Evolutionary conservation across 2,329 filamentous ascomycete genomes (phyloP).

Genomic region (Pseudocercospora musae): DNA sequence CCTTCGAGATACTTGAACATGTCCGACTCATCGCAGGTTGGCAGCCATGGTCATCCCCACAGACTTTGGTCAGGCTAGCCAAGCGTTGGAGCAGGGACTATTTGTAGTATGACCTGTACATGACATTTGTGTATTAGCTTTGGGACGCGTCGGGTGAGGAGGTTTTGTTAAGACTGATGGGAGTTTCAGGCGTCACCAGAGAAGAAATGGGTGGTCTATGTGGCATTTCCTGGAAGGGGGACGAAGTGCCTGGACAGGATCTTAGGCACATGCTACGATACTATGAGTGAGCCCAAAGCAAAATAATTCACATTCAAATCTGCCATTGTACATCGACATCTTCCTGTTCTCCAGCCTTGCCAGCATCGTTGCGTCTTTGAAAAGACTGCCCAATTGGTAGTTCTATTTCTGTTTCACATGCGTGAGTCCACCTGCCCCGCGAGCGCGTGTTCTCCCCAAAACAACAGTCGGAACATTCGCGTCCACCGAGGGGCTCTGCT

Average conservation of each 20-base stretch:
- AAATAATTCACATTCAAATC: background rate
- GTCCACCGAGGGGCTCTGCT: background rate
- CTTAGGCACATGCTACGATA: constrained; percentile 2
- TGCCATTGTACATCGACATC: background rate
- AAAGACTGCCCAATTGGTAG: background rate
- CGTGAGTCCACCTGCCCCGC: background rate
- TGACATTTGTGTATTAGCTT: background rate
- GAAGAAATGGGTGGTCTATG: background rate
- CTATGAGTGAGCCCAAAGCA: background rate
- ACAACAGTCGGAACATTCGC: background rate
- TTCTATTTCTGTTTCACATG: constrained; percentile 8
- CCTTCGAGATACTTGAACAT: constrained; percentile 16
- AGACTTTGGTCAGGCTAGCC: background rate
- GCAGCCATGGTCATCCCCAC: background rate
- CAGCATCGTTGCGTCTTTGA: background rate
- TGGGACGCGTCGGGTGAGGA: background rate
- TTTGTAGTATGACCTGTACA: constrained; percentile 1
- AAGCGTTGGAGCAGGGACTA: background rate
- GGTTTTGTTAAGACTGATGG: background rate
- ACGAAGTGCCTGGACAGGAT: background rate
- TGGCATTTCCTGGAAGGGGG: background rate
- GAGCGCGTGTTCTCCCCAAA: background rate
- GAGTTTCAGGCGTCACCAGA: background rate
- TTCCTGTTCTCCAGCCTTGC: background rate
- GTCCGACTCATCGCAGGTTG: constrained; percentile 2